phyloP scores from a whole-genome alignment of 2,329 filamentous ascomycete species.

The Nemania serpens region DNA sequence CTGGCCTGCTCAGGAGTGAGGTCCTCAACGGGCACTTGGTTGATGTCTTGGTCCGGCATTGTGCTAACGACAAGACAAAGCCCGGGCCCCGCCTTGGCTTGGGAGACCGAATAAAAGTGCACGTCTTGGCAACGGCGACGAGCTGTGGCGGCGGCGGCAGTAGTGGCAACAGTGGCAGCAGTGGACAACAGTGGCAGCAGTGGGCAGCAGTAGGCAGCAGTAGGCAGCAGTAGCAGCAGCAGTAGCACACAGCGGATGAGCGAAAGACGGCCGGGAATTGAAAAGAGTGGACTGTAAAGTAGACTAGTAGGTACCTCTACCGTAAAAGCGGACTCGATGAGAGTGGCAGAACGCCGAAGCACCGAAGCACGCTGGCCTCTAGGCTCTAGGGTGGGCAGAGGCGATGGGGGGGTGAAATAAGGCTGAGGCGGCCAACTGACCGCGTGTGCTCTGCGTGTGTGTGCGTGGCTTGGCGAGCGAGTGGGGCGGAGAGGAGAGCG shows the following conservation, averaged over 20 bases:
- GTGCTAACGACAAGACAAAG: conserved; percentile 19
- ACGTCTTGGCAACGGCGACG: conserved; percentile 17
- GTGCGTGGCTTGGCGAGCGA: conserved; percentile 16
- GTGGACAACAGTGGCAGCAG: not conserved
- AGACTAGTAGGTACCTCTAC: not conserved
- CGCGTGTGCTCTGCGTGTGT: not conserved
- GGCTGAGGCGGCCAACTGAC: conserved; percentile 4
- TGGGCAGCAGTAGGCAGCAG: not conserved
- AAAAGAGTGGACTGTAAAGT: not conserved
- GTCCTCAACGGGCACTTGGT: conserved; percentile 55
- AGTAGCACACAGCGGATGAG: not conserved
- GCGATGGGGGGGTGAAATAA: not conserved
- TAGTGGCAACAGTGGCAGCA: not conserved
- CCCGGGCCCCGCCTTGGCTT: conserved; percentile 18
- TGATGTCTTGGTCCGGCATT: conserved; percentile 42
- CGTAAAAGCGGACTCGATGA: conserved; percentile 21
- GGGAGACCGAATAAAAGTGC: conserved; percentile 10
- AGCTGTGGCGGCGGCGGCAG: not conserved
- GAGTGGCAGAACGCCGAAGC: conserved; percentile 20
- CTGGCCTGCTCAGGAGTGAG: conserved; percentile 68
- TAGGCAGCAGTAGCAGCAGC: not conserved
- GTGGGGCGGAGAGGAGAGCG: not conserved
- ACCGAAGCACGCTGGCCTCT: conserved; percentile 3
- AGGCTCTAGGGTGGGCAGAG: not conserved
- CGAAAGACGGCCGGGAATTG: not conserved